Conservation (phyloP, 148 eudicot genomes). For the Dianthus caryophyllus region DNA sequence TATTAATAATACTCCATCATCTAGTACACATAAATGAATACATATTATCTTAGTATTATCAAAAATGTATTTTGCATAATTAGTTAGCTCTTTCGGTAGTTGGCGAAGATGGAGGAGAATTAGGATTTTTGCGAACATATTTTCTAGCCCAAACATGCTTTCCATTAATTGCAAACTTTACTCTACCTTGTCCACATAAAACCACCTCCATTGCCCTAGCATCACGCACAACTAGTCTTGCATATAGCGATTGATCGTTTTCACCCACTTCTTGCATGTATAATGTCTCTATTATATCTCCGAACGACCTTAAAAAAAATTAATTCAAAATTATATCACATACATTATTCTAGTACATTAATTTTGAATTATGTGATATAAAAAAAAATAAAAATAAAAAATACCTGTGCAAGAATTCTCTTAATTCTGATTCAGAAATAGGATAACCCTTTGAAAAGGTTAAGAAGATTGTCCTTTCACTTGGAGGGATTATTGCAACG, state of each 20-base stretch:
- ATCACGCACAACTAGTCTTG: constrained; percentile 27
- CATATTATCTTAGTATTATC: no score
- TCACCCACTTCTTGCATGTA: constrained; percentile 30
- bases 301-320: constrained; percentile 23
- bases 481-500: neutral
- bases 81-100: constrained; percentile 21
- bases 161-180: constrained; percentile 34
- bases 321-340: no score
- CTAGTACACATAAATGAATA: no score
- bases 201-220: constrained; percentile 12
- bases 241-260: constrained; percentile 31
- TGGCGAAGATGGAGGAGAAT: constrained; percentile 29
- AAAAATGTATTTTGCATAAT: neutral
- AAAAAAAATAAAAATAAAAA: neutral
- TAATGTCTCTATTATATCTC: constrained; percentile 23
- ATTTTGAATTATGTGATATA: neutral
- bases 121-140: constrained; percentile 20
- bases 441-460: constrained; percentile 43
- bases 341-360: neutral
- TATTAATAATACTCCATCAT: no score
- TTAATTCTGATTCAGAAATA: constrained; percentile 23
- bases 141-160: constrained; percentile 37
- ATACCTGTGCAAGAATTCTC: constrained; percentile 28
- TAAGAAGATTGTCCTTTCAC: constrained; percentile 38
- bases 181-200: constrained; percentile 14